These are phyloP conservation scores for Anisodus acutangulus DNA, from an alignment of 257 asterid species.

Conservation along the genomic window DNA sequence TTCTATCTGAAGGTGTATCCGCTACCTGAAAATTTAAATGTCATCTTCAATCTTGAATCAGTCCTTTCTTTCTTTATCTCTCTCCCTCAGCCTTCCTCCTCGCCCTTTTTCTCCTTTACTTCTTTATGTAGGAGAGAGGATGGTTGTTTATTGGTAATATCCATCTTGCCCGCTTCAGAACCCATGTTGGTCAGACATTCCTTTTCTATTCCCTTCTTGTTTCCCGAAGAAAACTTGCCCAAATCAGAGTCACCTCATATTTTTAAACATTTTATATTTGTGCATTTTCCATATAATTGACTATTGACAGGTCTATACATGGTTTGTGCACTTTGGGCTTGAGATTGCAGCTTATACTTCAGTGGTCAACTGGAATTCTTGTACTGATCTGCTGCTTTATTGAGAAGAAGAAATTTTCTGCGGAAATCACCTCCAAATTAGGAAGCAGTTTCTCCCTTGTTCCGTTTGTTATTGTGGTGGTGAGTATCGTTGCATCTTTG, in stretches of 20 bases:
- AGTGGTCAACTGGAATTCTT: conserved; percentile 93
- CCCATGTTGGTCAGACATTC: not conserved
- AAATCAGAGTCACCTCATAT: not conserved
- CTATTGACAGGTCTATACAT: conserved; percentile 50
- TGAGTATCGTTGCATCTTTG: conserved; percentile 46
- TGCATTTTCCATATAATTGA: conserved; percentile 44
- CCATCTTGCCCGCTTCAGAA: not conserved
- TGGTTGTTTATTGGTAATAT: not conserved
- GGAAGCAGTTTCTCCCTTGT: conserved; percentile 96
- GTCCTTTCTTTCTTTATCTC: not conserved
- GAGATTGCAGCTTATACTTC: conserved; percentile 97
- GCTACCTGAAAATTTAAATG: not conserved
- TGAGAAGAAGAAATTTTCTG: conserved; percentile 68
- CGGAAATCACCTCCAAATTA: conserved; percentile 76
- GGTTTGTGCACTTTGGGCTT: conserved; percentile 60
- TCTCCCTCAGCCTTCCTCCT: not conserved
- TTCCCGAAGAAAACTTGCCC: not conserved
- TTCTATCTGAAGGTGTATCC: not conserved
- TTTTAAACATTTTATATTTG: conserved; percentile 13
- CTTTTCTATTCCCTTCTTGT: conserved; percentile 18
- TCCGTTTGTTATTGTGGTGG: conserved; percentile 93
- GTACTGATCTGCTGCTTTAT: conserved; percentile 84
- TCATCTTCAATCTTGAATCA: not conserved
- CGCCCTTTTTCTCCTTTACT: not conserved
- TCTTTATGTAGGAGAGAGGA: not conserved